These are phyloP conservation scores for Metschnikowia proteae DNA, from an alignment of 805 yeast species.

Conservation along the genomic window DNA sequence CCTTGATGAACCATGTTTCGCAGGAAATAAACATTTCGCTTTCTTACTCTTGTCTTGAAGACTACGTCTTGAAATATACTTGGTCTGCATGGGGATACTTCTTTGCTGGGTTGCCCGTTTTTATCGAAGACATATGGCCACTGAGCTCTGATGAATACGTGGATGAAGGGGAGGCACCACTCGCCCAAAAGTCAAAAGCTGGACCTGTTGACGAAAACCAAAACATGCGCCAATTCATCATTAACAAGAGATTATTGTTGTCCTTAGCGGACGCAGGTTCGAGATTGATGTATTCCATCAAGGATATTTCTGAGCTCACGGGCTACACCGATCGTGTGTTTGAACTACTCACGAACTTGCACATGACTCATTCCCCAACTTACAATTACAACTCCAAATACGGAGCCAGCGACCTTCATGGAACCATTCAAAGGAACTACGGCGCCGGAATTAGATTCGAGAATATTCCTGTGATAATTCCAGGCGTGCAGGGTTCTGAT, in stretches of 20 bases:
- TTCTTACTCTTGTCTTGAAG: slow-evolving; percentile 71
- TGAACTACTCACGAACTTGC: slow-evolving; percentile 68
- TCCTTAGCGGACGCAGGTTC: slow-evolving; percentile 95
- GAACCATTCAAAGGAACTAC: slow-evolving; percentile 75
- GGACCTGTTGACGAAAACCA: slow-evolving; percentile 41
- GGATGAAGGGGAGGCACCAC: slow-evolving; percentile 19
- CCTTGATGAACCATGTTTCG: slow-evolving; percentile 51
- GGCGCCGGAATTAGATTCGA: slow-evolving; percentile 74
- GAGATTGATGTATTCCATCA: slow-evolving; percentile 88
- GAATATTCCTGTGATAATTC: slow-evolving; percentile 76
- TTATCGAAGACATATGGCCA: slow-evolving; percentile 50
- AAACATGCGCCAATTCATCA: slow-evolving; percentile 83
- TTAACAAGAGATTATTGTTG: slow-evolving; percentile 84
- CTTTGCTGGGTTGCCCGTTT: slow-evolving; percentile 85
- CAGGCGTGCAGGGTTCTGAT: slow-evolving; percentile 56
- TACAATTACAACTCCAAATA: slow-evolving; percentile 48
- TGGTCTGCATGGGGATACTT: slow-evolving; percentile 97
- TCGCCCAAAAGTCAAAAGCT: slow-evolving; percentile 9
- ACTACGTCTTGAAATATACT: slow-evolving; percentile 80
- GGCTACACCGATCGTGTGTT: slow-evolving; percentile 89
- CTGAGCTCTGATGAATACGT: slow-evolving; percentile 17
- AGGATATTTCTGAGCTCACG: slow-evolving; percentile 84
- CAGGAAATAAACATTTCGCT: slow-evolving; percentile 57
- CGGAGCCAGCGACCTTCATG: slow-evolving; percentile 55
- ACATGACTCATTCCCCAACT: slow-evolving; percentile 69